Conservation (phyloP, 495 filamentous ascomycete species). For the Penicillium pancosmium region DNA sequence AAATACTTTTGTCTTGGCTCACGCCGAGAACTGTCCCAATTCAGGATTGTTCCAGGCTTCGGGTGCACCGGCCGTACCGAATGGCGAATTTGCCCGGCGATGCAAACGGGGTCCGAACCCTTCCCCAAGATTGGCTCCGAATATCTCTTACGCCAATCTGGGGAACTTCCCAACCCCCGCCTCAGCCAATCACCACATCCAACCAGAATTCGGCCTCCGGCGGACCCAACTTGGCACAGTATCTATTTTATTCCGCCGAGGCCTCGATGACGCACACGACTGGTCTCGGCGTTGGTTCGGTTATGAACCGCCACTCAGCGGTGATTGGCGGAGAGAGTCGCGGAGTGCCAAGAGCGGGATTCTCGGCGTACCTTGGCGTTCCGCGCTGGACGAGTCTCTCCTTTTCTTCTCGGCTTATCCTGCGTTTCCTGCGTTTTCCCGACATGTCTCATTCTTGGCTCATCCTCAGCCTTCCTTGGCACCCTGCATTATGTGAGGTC, state of each 20-base stretch:
- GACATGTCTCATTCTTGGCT: constrained; percentile 26
- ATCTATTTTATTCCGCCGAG: constrained; percentile 5
- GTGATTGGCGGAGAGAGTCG: constrained; percentile 26
- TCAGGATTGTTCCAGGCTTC: not conserved
- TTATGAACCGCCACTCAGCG: constrained; percentile 9
- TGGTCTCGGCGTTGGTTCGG: constrained; percentile 29
- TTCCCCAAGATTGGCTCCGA: constrained; percentile 13
- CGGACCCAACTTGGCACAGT: constrained; percentile 24
- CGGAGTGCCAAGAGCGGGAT: constrained; percentile 39
- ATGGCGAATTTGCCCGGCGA: constrained; percentile 22
- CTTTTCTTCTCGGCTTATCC: not conserved
- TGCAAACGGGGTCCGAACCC: constrained; percentile 6
- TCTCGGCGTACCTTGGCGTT: constrained; percentile 28
- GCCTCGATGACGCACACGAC: constrained; percentile 34
- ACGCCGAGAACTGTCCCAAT: not conserved
- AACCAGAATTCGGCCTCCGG: constrained; percentile 16
- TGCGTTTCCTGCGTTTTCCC: not conserved
- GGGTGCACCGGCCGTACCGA: not conserved
- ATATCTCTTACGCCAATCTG: constrained; percentile 12
- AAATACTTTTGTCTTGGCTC: constrained; percentile 17
- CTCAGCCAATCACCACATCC: constrained; percentile 11
- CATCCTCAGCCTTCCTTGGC: constrained; percentile 33
- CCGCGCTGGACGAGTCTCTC: constrained; percentile 20
- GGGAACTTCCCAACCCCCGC: constrained; percentile 12
- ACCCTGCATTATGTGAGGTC: constrained; percentile 22